Evolutionary conservation across 2,329 filamentous ascomycete species (phyloP), one percentile per base, ranked within the genome.

Genomic region (Hypoxylon sp.): DNA sequence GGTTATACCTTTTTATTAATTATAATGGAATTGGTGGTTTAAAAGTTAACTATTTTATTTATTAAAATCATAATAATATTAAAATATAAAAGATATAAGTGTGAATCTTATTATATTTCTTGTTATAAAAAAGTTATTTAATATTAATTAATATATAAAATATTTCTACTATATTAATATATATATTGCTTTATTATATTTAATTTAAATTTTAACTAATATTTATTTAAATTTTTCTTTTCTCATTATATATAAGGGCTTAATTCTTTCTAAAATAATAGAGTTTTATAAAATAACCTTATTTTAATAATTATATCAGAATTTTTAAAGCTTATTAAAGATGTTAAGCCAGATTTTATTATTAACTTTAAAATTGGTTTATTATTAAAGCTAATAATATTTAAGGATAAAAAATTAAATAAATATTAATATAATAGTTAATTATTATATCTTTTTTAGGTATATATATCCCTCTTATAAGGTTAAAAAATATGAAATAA

Each of bases 121-220:
- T 22, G 5, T 46, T 33, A 4, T 33, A 33, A 22, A 46, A 46
- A 19, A 19, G n/a, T 46, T 46, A 46, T 3, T 46, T 46, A 46
- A 46, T 10, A 46, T 46, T 46, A 46, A 46, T 10, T 46, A 46
- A 46, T 10, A 19, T 19, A 19, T 46, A 22, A 46, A 46, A n/a
- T 46, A 46, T 22, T 46, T 46, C 10, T 22, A 9, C 10, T 9
- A 9, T 22, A 19, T 46, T 46, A 22, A 46, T 22, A 22, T 46
- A 22, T 46, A 46, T n/a, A n/a, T n/a, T 46, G 24, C 24, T 42
- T 42, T 42, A 42, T 42, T 42, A 42, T 17, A n/a, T 42, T 42
- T 42, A 42, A 42, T 46, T 19, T 19, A 6, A 22, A 46, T 46
- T 22, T 22, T 46, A 46, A 5, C 10, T 46, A 46, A 46, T 46